These are phyloP conservation scores for Leccinum subrobustum DNA, from an alignment of 1,284 basidiomycete species.

Conservation along the genomic window DNA sequence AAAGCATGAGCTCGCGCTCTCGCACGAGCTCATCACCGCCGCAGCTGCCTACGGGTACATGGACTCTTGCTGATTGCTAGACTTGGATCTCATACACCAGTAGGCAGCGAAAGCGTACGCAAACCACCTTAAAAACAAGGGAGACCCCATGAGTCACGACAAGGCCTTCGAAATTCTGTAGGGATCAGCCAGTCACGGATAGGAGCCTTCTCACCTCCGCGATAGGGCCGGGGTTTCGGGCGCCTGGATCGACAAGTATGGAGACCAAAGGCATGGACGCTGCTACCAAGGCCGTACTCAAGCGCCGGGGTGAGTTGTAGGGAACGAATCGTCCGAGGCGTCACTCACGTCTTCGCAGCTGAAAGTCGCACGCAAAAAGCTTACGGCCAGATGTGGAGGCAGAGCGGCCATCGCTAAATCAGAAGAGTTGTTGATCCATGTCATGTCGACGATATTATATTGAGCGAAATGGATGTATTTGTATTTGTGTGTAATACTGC, in stretches of 20 bases:
- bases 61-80: not conserved
- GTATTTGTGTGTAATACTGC: not conserved
- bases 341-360: constrained; percentile 17
- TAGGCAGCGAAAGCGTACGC: constrained; percentile 33
- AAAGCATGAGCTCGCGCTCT: too few species aligned
- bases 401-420: constrained; percentile 5
- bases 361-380: constrained; percentile 2
- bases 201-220: not conserved
- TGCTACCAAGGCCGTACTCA: constrained; percentile 16
- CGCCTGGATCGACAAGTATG: constrained; percentile 24
- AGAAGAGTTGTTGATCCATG: not conserved
- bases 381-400: constrained; percentile 9
- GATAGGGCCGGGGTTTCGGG: constrained; percentile 27
- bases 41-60: constrained; percentile 28
- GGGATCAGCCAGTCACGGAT: not conserved
- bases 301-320: constrained; percentile 21
- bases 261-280: constrained; percentile 29
- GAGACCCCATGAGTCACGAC: constrained; percentile 26
- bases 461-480: not conserved
- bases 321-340: not conserved
- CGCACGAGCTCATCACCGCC: too few species aligned
- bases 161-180: constrained; percentile 29
- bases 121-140: constrained; percentile 17
- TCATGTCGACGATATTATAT: not conserved
- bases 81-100: not conserved